Conservation (phyloP, 2,329 filamentous ascomycete genomes). For the Clarireedia hainanense region DNA sequence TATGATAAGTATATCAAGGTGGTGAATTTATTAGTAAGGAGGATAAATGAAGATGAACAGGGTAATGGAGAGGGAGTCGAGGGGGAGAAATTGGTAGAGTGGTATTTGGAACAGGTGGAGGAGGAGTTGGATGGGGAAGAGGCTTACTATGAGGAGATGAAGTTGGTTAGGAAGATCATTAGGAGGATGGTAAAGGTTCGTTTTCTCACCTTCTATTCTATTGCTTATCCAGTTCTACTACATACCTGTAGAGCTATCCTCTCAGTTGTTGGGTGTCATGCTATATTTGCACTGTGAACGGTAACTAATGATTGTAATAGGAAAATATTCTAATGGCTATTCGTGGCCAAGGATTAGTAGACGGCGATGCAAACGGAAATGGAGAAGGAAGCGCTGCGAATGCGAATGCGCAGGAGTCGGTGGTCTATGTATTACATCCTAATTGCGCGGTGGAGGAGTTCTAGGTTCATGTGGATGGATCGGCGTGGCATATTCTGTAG, state of each 20-base stretch:
- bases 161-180: slow-evolving; percentile 73
- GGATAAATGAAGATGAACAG: slow-evolving; percentile 75
- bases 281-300: neutral
- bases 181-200: slow-evolving; percentile 93
- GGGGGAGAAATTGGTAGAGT: slow-evolving; percentile 70
- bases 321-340: slow-evolving; percentile 86
- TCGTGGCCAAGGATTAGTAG: slow-evolving; percentile 50
- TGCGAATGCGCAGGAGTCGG: slow-evolving; percentile 37
- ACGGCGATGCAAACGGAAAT: slow-evolving; percentile 29
- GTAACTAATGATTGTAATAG: slow-evolving; percentile 43
- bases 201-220: slow-evolving; percentile 19
- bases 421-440: slow-evolving; percentile 86
- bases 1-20: slow-evolving; percentile 93
- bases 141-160: slow-evolving; percentile 67
- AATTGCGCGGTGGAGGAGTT: slow-evolving; percentile 73
- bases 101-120: slow-evolving; percentile 92
- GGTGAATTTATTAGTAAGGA: slow-evolving; percentile 74
- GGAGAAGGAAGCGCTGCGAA: slow-evolving; percentile 32
- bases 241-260: slow-evolving; percentile 31
- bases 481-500: neutral
- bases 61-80: slow-evolving; percentile 74
- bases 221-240: neutral
- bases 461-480: neutral
- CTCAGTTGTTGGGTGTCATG: too few species aligned
- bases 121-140: slow-evolving; percentile 73